Conservation (phyloP, 2,329 filamentous ascomycete genomes). For the Hortaea sp. region DNA sequence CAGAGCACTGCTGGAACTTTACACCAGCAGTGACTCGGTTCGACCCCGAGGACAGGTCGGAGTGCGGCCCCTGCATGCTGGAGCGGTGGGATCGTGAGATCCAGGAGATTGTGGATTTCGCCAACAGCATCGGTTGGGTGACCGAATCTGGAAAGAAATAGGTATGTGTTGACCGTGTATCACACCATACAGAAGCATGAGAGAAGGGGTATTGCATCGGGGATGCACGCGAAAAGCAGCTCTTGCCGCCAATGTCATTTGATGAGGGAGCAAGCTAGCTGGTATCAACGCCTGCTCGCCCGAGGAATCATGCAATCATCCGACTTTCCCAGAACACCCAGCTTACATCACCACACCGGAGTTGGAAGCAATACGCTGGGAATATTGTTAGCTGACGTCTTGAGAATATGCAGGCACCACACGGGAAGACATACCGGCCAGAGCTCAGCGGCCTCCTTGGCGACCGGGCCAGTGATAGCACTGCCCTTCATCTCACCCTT, state of each 20-base stretch:
- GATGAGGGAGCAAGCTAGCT: neutral
- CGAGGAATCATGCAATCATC: neutral
- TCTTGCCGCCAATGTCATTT: neutral
- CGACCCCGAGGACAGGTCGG: no score
- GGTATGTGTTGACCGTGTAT: no score
- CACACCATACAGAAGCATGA: no score
- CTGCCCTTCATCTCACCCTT: slow-evolving; percentile 99
- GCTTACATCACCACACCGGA: slow-evolving; percentile 97
- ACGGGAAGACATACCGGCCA: slow-evolving; percentile 68
- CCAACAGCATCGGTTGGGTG: no score
- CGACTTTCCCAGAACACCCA: neutral
- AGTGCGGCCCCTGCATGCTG: no score
- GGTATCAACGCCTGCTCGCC: neutral
- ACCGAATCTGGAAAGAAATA: no score
- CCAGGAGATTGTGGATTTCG: no score
- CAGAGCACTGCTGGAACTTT: no score
- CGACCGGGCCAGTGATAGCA: slow-evolving; percentile 96
- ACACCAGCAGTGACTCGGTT: no score
- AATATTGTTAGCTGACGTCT: slow-evolving; percentile 2
- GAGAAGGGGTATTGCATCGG: neutral
- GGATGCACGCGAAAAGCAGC: neutral
- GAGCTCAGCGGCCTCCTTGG: slow-evolving; percentile 98
- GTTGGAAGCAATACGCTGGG: slow-evolving; percentile 96
- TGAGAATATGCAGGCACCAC: neutral
- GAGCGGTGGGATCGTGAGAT: no score